Conservation (phyloP, 768 basidiomycete genomes). For the Rubroboletus pulcherrimus region DNA sequence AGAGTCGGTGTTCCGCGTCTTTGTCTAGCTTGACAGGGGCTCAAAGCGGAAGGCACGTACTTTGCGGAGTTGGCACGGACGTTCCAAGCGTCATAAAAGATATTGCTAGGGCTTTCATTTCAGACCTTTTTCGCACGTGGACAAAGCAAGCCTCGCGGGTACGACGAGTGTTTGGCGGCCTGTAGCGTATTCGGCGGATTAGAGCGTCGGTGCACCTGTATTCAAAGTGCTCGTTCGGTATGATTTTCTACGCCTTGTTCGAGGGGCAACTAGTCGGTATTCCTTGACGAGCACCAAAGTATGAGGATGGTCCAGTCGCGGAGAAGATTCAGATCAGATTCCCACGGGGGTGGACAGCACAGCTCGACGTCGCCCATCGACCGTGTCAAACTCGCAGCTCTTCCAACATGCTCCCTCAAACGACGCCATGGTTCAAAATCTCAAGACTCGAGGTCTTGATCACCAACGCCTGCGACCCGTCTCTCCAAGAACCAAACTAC, state of each 20-base stretch:
- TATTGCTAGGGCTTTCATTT: neutral
- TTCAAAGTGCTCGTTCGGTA: neutral
- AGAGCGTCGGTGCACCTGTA: neutral
- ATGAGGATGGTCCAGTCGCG: neutral
- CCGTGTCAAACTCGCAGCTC: neutral
- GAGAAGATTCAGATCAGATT: neutral
- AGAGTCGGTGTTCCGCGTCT: neutral
- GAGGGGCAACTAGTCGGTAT: neutral
- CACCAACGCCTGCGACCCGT: conserved; percentile 83
- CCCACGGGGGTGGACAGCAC: neutral
- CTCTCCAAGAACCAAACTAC: conserved; percentile 86
- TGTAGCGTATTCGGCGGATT: neutral
- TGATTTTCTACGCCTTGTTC: neutral
- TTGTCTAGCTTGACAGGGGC: neutral
- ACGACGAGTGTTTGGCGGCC: neutral
- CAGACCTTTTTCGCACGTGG: neutral
- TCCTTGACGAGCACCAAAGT: too few species aligned
- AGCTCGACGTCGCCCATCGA: neutral
- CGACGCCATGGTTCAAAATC: conserved; percentile 49
- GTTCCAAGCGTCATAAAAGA: conserved; percentile 3
- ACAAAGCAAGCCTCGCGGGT: conserved; percentile 1
- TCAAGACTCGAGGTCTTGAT: conserved; percentile 70
- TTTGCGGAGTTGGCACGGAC: neutral
- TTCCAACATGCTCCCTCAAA: conserved; percentile 45
- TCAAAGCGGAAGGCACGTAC: conserved; percentile 9